Evolutionary conservation across 176 grass and related monocot genomes (phyloP), one percentile per base, ranked within the genome.

Genomic region (Avena eriantha): DNA sequence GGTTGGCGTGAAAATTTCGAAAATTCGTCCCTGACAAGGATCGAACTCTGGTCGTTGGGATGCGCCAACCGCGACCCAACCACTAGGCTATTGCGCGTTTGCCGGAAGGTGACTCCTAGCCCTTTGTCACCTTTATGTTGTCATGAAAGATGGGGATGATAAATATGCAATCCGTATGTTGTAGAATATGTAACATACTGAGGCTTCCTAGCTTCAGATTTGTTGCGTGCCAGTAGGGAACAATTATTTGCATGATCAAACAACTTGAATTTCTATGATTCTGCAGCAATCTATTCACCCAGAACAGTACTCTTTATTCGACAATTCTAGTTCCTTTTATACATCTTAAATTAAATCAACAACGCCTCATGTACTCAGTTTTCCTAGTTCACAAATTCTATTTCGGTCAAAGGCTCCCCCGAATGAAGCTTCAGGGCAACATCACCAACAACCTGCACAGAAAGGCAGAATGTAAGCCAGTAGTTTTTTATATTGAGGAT

Each of bases 371-470:
- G 49, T 68, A 26, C 24, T 69, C 43, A n/a, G 18, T n/a, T 54
- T 15, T 4, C 13, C 84, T 86, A 98, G 77, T 98, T 98, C 31
- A 98, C 87, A 46, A 95, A 84, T 68, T 98, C 91, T 83, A 98
- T 73, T 86, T 66, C 93, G 1, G 85, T 84, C 21, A 95, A 87
- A 46, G 91, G 86, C 69, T 88, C 55, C 31, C 93, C 93, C 11
- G 90, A 82, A 83, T 95, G 95, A 81, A 98, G 87, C 66, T 95
- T 79, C 17, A 98, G 87, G 35, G 93, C 89, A 69, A 78, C 74
- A 65, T 95, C 95, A 24, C 93, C 95, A 75, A 95, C 87, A 79
- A 95, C 90, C 95, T 98, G 87, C 64, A 80, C 63, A 22, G 26
- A 17, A 66, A 80, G 56, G 49, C 31, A 63, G 35, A 82, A 48